Conservation (phyloP, 164 flowering plant genomes). For the Malania oleifera region DNA sequence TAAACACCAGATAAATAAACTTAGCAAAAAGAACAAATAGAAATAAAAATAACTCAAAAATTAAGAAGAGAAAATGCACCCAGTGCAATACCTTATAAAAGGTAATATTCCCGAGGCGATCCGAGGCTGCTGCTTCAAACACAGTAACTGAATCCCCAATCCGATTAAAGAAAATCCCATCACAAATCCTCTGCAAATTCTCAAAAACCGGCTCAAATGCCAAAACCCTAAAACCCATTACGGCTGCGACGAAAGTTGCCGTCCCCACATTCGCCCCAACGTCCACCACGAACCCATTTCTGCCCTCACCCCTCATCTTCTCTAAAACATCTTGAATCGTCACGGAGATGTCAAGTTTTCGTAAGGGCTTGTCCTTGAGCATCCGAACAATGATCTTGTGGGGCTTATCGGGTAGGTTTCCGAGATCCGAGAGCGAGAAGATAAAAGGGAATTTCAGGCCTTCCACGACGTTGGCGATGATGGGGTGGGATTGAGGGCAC, state of each 20-base stretch:
- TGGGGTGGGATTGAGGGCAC: conserved; percentile 74
- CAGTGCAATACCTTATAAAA: conserved; percentile 86
- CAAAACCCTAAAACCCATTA: conserved; percentile 83
- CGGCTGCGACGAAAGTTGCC: conserved; percentile 94
- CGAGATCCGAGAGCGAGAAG: conserved; percentile 83
- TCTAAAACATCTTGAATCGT: conserved; percentile 59
- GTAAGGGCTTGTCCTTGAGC: conserved; percentile 75
- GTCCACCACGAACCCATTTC: conserved; percentile 64
- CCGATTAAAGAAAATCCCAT: conserved; percentile 83
- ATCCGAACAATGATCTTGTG: conserved; percentile 77
- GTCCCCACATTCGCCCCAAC: conserved; percentile 98
- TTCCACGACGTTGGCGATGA: conserved; percentile 84
- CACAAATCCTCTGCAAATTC: conserved; percentile 96
- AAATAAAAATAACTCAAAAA: too few relatives aligned
- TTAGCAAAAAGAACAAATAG: too few relatives aligned
- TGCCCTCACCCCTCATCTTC: conserved; percentile 33
- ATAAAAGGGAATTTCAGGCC: conserved; percentile 73
- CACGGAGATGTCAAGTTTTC: conserved; percentile 71
- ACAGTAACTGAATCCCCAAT: conserved; percentile 57
- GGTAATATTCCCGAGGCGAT: conserved; percentile 75
- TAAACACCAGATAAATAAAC: too few relatives aligned
- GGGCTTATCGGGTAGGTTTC: conserved; percentile 79
- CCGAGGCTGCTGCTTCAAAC: conserved; percentile 92
- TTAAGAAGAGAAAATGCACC: too few relatives aligned
- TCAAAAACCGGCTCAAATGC: conserved; percentile 95